Evolutionary conservation across 495 filamentous ascomycete genomes (phyloP), one percentile per base, ranked within the genome.

Genomic region (Podospora sp.): DNA sequence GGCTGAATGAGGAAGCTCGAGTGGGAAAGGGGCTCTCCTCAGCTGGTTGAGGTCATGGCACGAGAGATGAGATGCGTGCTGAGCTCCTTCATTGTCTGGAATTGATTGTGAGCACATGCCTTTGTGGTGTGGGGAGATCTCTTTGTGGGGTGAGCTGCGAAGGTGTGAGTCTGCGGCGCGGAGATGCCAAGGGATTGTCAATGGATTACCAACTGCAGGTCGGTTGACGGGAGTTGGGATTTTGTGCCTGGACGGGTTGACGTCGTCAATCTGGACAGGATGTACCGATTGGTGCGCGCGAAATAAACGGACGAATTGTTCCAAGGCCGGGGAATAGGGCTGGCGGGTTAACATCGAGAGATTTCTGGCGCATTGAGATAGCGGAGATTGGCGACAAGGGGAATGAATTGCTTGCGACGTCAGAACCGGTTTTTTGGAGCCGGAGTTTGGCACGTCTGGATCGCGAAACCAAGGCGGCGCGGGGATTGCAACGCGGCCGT

Each of bases 371-470:
- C 26, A 59, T 26, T 59, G 18, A 29, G 26, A 26, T 26, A 59
- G 18, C 21, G 16, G 56, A 18, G 21, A 59, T 59, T 59, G 26
- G 26, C 21, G 26, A 55, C 52, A 20, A 59, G 22, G 56, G 56
- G 56, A 59, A 7, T 6, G 22, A 22, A 20, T 20, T 22, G 56
- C 21, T 25, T 70, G 67, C 68, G 60, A 71, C 69, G 53, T 51
- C 26, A 68, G 53, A 71, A 68, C 69, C 61, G 55, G 69, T 68
- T 71, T 71, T 57, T 22, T 11, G 49, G 36, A 11, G 49, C 61
- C 26, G 29, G 26, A 67, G 40, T 46, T 46, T 46, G 40, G 40
- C 40, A 67, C 62, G 59, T 33, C 50, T 59, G 59, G 20, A 55
- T 49, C n/a, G 26, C 22, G 27, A 66, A 66, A 50, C 49, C 68